A percentile compares a stretch with the other conserved stretches of the same genome.
Conservation (phyloP, 2,329 filamentous ascomycete genomes). For the Grosmannia serpens region DNA sequence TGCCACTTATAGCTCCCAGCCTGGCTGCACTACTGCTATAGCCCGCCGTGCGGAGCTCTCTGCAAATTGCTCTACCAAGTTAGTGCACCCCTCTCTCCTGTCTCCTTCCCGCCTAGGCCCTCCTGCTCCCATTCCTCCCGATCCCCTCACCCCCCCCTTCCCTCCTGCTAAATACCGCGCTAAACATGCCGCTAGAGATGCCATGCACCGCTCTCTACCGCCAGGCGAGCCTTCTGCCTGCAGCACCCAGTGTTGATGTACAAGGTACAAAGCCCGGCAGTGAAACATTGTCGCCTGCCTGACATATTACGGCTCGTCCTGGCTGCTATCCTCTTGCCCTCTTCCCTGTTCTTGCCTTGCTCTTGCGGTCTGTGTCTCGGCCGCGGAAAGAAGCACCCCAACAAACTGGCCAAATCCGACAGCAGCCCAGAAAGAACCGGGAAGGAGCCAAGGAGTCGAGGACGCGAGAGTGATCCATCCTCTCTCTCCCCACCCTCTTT, state of each 20-base stretch:
- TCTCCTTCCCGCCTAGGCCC: neutral
- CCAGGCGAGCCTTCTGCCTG: neutral
- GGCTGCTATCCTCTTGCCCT: neutral
- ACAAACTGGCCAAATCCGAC: neutral
- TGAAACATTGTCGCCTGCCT: constrained; percentile 1
- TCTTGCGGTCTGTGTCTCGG: neutral
- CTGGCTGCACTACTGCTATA: neutral
- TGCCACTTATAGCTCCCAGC: neutral
- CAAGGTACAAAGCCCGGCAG: constrained; percentile 2
- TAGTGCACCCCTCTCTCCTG: neutral
- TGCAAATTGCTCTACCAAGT: constrained; percentile 1
- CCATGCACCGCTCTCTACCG: neutral
- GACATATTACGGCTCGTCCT: neutral
- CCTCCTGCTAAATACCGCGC: constrained; percentile 1
- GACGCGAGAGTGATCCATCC: neutral
- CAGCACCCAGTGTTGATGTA: neutral
- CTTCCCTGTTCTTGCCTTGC: neutral
- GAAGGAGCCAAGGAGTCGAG: neutral
- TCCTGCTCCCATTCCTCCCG: neutral
- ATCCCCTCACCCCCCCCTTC: neutral
- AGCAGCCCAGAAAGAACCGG: neutral
- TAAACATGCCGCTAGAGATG: constrained; percentile 7
- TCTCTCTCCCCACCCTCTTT: neutral
- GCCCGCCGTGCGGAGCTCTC: neutral
- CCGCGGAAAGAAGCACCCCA: neutral